Evolutionary conservation across 768 basidiomycete genomes (phyloP).

Genomic region (Tylopilus rubrobrunneus): DNA sequence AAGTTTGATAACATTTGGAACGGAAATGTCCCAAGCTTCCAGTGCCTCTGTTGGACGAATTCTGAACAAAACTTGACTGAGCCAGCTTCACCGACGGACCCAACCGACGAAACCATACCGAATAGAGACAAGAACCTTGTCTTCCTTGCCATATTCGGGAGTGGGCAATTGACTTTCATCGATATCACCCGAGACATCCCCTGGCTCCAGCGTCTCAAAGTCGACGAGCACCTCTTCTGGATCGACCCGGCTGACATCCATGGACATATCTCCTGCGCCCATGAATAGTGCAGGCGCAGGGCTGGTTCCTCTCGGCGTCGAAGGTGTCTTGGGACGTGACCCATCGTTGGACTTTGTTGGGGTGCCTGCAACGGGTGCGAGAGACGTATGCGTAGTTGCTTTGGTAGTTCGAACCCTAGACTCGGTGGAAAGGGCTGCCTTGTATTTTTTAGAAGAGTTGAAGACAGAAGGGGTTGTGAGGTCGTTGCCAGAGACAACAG

Average conservation of each 20-base stretch:
- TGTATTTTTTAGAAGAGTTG: slow-evolving; percentile 61
- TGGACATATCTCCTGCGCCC: slow-evolving; percentile 50
- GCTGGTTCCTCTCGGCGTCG: slow-evolving; percentile 50
- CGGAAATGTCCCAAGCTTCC: slow-evolving; percentile 54
- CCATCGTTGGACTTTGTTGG: slow-evolving; percentile 43
- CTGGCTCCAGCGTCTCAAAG: slow-evolving; percentile 63
- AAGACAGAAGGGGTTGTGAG: slow-evolving; percentile 36
- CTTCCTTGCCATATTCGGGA: slow-evolving; percentile 62
- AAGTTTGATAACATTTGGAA: slow-evolving; percentile 55
- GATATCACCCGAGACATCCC: slow-evolving; percentile 65
- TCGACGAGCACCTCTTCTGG: slow-evolving; percentile 76
- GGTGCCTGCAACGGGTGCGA: slow-evolving; percentile 50
- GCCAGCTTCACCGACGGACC: neutral
- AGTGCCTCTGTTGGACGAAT: slow-evolving; percentile 54
- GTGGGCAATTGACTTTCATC: slow-evolving; percentile 51
- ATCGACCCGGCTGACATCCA: slow-evolving; percentile 74
- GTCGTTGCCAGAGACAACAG: slow-evolving; percentile 31
- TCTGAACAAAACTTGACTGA: slow-evolving; percentile 33
- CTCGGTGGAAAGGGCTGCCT: slow-evolving; percentile 53
- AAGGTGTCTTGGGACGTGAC: slow-evolving; percentile 50
- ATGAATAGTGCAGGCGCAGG: slow-evolving; percentile 39
- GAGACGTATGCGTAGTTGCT: slow-evolving; percentile 24
- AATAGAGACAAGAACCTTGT: slow-evolving; percentile 85
- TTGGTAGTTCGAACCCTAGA: slow-evolving; percentile 32
- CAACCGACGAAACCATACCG: slow-evolving; percentile 41